Evolutionary conservation across 192 early-diverging fungal species (phyloP), one percentile per base, ranked within the genome.

Genomic region (Cladochytrium replicatum): DNA sequence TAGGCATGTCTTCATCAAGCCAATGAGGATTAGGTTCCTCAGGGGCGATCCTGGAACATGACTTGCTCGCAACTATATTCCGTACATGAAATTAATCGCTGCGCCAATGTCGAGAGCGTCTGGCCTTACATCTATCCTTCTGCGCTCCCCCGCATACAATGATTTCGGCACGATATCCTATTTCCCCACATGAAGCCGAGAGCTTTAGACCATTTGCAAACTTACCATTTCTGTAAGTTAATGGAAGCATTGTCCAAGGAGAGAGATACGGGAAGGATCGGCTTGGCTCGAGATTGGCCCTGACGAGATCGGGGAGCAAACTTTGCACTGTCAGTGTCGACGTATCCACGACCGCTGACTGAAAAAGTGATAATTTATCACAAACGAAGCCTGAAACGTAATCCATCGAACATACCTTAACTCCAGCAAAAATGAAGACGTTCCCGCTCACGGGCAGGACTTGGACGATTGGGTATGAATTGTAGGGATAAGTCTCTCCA

Each of bases 361-460:
- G n/a, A n/a, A n/a, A n/a, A n/a, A n/a, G n/a, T n/a, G n/a, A n/a
- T n/a, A n/a, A n/a, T n/a, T n/a, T n/a, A n/a, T n/a, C n/a, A n/a
- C n/a, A n/a, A n/a, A n/a, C n/a, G n/a, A n/a, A n/a, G n/a, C n/a
- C n/a, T n/a, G n/a, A n/a, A n/a, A n/a, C n/a, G n/a, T n/a, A n/a
- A n/a, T n/a, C n/a, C n/a, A n/a, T n/a, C n/a, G n/a, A 19, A 19
- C 6, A 23, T 6, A 47, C 46, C 26, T 9, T 25, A 5, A 6
- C 9, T 7, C 50, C 50, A 51, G 50, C 50, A 25, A 51, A 48
- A 6, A 51, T 47, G 23, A 51, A 51, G 6, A 51, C 50, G 6
- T 21, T 5, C 6, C 50, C 50, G n/a, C 39, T 29, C 42, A 13
- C 17, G 13, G 50, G 50, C 46, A 51, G 45, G 15, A 51, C 25